Conservation (phyloP, 2,329 filamentous ascomycete species). For the Zopfia rhizophila region DNA sequence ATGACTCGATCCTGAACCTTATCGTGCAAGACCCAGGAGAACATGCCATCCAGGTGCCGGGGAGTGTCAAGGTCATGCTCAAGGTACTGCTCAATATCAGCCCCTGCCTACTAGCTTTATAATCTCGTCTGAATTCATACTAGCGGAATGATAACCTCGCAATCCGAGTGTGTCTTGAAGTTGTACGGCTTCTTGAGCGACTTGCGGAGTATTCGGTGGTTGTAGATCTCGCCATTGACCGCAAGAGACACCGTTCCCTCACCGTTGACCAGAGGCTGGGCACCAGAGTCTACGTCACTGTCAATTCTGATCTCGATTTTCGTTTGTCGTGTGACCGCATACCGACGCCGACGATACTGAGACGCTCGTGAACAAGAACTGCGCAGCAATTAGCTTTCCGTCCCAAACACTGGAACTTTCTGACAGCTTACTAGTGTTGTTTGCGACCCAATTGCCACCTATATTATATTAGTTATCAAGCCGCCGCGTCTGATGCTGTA, state of each 20-base stretch:
- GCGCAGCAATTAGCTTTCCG: slow-evolving; percentile 50
- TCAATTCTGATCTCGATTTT: slow-evolving; percentile 27
- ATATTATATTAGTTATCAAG: slow-evolving; percentile 46
- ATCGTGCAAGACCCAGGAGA: slow-evolving; percentile 98
- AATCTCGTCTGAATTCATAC: slow-evolving; percentile 62
- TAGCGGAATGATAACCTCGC: slow-evolving; percentile 97
- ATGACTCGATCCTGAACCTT: slow-evolving; percentile 92
- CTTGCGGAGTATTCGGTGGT: slow-evolving; percentile 95
- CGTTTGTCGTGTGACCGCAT: slow-evolving; percentile 54
- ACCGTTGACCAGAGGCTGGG: slow-evolving; percentile 92
- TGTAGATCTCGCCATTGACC: slow-evolving; percentile 99
- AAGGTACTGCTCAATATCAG: slow-evolving; percentile 73
- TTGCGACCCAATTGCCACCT: slow-evolving; percentile 89
- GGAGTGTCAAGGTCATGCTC: slow-evolving; percentile 92
- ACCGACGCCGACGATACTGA: slow-evolving; percentile 98
- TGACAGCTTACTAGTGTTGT: slow-evolving; percentile 80
- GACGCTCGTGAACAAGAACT: slow-evolving; percentile 93
- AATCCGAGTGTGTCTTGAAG: slow-evolving; percentile 99
- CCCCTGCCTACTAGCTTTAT: slow-evolving; percentile 1
- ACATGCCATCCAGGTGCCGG: slow-evolving; percentile 97
- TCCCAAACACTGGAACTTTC: slow-evolving; percentile 18
- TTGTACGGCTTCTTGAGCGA: slow-evolving; percentile 83
- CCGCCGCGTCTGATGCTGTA: slow-evolving; percentile 39
- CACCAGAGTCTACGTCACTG: slow-evolving; percentile 78
- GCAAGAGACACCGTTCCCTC: slow-evolving; percentile 89